Conservation (phyloP, 257 asterid genomes). For the Scutellaria baicalensis region DNA sequence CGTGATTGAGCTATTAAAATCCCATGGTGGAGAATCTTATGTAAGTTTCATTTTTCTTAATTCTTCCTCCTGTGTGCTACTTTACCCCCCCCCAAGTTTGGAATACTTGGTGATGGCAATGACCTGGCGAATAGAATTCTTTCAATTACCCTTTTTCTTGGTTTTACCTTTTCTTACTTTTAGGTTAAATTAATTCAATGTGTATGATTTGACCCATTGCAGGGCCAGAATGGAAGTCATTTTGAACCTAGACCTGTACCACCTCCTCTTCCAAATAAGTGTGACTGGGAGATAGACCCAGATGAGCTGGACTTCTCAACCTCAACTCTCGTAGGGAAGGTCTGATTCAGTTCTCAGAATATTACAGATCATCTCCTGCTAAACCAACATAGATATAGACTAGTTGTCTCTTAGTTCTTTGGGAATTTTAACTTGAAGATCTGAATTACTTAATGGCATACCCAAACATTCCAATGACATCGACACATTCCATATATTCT, state of each 20-base stretch:
- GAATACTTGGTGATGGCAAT: background rate
- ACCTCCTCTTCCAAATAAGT: constrained; percentile 92
- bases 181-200: background rate
- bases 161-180: background rate
- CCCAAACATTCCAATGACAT: background rate
- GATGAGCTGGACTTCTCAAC: constrained; percentile 81
- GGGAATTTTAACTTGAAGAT: background rate
- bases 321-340: constrained; percentile 84
- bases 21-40: constrained; percentile 82
- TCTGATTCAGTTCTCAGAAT: constrained; percentile 22
- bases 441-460: background rate
- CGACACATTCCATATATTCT: background rate
- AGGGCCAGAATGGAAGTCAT: constrained; percentile 99
- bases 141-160: background rate
- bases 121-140: background rate
- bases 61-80: background rate
- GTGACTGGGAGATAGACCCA: constrained; percentile 99
- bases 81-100: background rate
- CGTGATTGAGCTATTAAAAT: constrained; percentile 73
- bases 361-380: background rate
- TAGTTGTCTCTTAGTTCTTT: constrained; percentile 1
- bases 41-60: constrained; percentile 46
- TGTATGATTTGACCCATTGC: constrained; percentile 20
- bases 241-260: constrained; percentile 91
- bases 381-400: background rate